Evolutionary conservation across 202 grass and related monocot species (phyloP).

Genomic region (Sporobolus alterniflorus): DNA sequence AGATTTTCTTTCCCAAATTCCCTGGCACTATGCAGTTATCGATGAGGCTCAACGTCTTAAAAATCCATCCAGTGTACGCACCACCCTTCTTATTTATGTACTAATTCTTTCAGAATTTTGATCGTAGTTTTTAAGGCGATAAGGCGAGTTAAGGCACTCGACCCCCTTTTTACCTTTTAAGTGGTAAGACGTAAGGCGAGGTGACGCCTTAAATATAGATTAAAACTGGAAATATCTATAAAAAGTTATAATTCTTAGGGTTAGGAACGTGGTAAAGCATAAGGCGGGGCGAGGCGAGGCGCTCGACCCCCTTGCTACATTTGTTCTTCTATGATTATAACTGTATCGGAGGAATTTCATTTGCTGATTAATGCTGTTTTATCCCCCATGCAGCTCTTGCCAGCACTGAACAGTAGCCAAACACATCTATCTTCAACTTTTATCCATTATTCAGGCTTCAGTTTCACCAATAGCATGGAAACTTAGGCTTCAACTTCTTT

Average conservation of each 20-base stretch:
- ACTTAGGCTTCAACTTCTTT: not conserved
- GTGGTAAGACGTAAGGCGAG: no score
- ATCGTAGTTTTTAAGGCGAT: no score
- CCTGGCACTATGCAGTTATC: slow-evolving; percentile 77
- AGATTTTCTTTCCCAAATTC: slow-evolving; percentile 90
- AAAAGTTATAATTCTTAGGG: no score
- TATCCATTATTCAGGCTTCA: not conserved
- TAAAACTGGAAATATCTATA: no score
- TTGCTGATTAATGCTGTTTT: not conserved
- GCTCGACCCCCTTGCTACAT: no score
- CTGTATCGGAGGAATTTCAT: not conserved
- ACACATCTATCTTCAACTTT: not conserved
- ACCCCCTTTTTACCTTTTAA: no score
- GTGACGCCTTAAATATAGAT: no score
- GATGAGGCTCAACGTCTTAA: slow-evolving; percentile 93
- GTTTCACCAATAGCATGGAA: slow-evolving; percentile 14
- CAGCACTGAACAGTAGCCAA: not conserved
- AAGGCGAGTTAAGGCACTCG: no score
- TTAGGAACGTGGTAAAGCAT: no score
- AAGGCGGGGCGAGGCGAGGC: no score
- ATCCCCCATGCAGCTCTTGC: not conserved
- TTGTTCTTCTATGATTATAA: not conserved
- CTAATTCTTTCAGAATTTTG: not conserved
- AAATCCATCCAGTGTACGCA: slow-evolving; percentile 81
- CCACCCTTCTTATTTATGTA: slow-evolving; percentile 11